A percentile compares a stretch with the other conserved stretches of the same genome.
These are phyloP conservation scores for Alternaria sp. DNA, from an alignment of 2,329 filamentous ascomycete species.

Conservation along the genomic window DNA sequence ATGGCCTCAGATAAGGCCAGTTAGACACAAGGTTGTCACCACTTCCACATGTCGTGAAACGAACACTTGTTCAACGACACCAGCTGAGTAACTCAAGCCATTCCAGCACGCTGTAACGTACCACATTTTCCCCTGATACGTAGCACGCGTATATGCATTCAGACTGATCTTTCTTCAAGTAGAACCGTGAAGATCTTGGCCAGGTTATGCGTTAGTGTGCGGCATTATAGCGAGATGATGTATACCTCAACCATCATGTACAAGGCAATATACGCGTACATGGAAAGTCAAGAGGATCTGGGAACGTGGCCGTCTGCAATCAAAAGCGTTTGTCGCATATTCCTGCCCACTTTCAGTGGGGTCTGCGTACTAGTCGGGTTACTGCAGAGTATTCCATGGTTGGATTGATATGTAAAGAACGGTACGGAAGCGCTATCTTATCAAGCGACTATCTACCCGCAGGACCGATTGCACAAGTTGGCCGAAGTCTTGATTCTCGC, in stretches of 20 bases:
- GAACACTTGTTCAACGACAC: slow-evolving; percentile 2
- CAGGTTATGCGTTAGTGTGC: not conserved
- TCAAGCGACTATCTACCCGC: slow-evolving; percentile 4
- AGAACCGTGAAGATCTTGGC: not conserved
- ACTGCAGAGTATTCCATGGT: slow-evolving; percentile 3
- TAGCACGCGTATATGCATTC: not conserved
- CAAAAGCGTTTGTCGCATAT: not conserved
- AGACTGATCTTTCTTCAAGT: not conserved
- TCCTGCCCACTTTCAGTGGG: not conserved
- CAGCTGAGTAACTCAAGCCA: slow-evolving; percentile 9
- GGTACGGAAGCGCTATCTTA: slow-evolving; percentile 7
- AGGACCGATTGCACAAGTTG: slow-evolving; percentile 1
- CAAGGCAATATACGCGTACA: not conserved
- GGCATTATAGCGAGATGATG: not conserved
- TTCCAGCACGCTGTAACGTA: slow-evolving; percentile 13
- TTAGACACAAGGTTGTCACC: not conserved
- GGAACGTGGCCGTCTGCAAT: not conserved
- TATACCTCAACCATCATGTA: not conserved
- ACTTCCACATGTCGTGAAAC: slow-evolving; percentile 11
- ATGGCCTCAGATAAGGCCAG: not conserved
- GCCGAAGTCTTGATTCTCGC: not conserved
- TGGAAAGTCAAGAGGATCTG: not conserved
- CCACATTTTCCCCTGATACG: not conserved
- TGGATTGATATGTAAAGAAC: not conserved
- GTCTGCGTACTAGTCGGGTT: not conserved